These are phyloP conservation scores for Begonia peltatifolia DNA, from an alignment of 306 rosid species.

Conservation along the genomic window DNA sequence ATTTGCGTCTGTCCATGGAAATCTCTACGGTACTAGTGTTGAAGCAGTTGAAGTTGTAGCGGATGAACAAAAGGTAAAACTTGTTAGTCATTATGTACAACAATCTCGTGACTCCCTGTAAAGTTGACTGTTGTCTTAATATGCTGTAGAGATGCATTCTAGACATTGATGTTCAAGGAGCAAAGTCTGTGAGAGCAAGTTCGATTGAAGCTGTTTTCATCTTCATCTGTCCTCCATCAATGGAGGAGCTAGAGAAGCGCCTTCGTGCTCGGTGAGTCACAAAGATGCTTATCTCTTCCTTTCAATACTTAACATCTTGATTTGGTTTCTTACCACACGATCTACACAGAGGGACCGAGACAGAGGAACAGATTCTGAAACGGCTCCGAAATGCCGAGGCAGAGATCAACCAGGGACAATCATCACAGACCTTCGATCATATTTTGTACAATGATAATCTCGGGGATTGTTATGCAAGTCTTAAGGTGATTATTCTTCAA, in stretches of 20 bases:
- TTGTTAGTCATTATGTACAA: background rate
- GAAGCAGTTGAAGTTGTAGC: slow-evolving; percentile 94
- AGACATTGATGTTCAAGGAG: slow-evolving; percentile 99
- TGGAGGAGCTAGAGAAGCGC: slow-evolving; percentile 88
- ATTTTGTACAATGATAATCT: slow-evolving; percentile 67
- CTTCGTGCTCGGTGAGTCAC: slow-evolving; percentile 75
- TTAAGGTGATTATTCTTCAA: slow-evolving; percentile 41
- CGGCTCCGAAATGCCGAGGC: slow-evolving; percentile 65
- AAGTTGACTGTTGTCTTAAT: slow-evolving; percentile 11
- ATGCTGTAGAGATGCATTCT: slow-evolving; percentile 76
- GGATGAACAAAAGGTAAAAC: slow-evolving; percentile 24
- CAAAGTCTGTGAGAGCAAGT: slow-evolving; percentile 67
- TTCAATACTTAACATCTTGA: slow-evolving; percentile 7
- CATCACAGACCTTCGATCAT: slow-evolving; percentile 56
- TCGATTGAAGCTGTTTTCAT: slow-evolving; percentile 74
- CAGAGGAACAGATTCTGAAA: slow-evolving; percentile 79
- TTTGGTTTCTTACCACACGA: slow-evolving; percentile 7
- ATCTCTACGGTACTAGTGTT: slow-evolving; percentile 89
- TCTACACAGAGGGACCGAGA: slow-evolving; percentile 70
- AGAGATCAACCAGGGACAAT: slow-evolving; percentile 73
- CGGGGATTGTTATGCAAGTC: slow-evolving; percentile 47
- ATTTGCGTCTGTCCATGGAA: slow-evolving; percentile 90
- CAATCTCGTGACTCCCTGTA: slow-evolving; percentile 1
- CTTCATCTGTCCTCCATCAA: slow-evolving; percentile 75
- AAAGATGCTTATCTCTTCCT: slow-evolving; percentile 1